phyloP scores from a whole-genome alignment of 2,329 filamentous ascomycete genomes.

The Dactylellina leptospora region DNA sequence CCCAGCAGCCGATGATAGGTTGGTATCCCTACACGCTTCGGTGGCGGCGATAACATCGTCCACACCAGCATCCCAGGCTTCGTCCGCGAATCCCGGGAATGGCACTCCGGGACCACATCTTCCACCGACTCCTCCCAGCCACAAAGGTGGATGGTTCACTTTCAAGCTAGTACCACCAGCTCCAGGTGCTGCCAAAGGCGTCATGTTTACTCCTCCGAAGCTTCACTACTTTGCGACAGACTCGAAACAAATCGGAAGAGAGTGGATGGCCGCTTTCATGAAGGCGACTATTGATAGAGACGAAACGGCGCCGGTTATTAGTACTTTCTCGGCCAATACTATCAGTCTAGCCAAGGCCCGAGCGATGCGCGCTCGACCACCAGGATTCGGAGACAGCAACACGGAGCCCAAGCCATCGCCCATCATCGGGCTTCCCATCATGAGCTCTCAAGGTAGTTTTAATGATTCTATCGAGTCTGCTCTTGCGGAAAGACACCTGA shows the following conservation, averaged over 20 bases:
- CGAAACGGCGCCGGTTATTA: conserved; percentile 78
- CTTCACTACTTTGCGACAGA: conserved; percentile 98
- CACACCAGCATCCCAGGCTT: conserved; percentile 69
- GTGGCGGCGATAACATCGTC: conserved; percentile 79
- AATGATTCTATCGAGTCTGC: conserved; percentile 52
- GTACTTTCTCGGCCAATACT: conserved; percentile 95
- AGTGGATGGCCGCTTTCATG: conserved; percentile 99
- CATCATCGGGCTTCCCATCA: conserved; percentile 39
- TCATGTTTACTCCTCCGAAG: conserved; percentile 96
- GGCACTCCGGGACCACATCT: conserved; percentile 5
- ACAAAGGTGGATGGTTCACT: conserved; percentile 82
- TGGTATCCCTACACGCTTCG: conserved; percentile 89
- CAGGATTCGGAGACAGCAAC: conserved; percentile 62
- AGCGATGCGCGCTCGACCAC: conserved; percentile 86
- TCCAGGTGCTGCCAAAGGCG: conserved; percentile 83
- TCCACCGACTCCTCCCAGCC: conserved; percentile 61
- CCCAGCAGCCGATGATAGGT: conserved; percentile 86
- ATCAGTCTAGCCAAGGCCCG: conserved; percentile 90
- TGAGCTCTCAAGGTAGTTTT: conserved; percentile 53
- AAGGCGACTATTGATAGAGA: conserved; percentile 98
- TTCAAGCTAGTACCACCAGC: conserved; percentile 97
- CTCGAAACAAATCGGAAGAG: conserved; percentile 82
- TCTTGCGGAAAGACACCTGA: conserved; percentile 45
- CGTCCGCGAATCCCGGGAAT: conserved; percentile 63
- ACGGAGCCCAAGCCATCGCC: conserved; percentile 33